Conservation (phyloP, 2,329 filamentous ascomycete genomes). For the Penicillium sp. region DNA sequence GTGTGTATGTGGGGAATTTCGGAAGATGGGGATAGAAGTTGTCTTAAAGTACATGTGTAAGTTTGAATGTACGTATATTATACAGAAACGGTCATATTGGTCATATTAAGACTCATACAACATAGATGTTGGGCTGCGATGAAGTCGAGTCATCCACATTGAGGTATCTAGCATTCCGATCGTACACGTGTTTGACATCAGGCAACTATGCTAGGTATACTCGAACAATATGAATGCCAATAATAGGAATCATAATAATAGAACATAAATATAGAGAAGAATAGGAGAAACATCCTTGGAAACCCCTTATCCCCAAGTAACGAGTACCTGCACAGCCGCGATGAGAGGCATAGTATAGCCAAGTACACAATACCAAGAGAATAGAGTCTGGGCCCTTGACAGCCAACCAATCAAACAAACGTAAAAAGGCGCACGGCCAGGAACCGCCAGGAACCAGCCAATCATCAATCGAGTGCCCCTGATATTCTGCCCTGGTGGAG, state of each 20-base stretch:
- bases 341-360: neutral
- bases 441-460: constrained; percentile 17
- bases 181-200: constrained; percentile 18
- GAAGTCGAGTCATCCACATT: neutral
- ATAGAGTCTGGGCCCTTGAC: constrained; percentile 8
- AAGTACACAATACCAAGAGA: constrained; percentile 10
- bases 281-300: neutral
- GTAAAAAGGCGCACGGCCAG: constrained; percentile 4
- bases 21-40: constrained; percentile 8
- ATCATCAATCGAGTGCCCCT: constrained; percentile 18
- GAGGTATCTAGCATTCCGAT: constrained; percentile 14
- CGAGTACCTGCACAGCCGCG: constrained; percentile 5
- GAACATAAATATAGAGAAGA: neutral
- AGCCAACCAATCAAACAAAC: constrained; percentile 13
- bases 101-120: neutral
- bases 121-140: neutral
- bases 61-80: neutral
- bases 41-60: neutral
- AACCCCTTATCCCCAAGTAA: constrained; percentile 4
- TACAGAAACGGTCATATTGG: neutral
- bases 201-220: neutral
- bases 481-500: constrained; percentile 9
- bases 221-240: neutral
- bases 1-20: constrained; percentile 16
- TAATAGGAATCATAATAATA: neutral